Conservation (phyloP, 768 basidiomycete genomes). For the Leccinum disarticulatum region DNA sequence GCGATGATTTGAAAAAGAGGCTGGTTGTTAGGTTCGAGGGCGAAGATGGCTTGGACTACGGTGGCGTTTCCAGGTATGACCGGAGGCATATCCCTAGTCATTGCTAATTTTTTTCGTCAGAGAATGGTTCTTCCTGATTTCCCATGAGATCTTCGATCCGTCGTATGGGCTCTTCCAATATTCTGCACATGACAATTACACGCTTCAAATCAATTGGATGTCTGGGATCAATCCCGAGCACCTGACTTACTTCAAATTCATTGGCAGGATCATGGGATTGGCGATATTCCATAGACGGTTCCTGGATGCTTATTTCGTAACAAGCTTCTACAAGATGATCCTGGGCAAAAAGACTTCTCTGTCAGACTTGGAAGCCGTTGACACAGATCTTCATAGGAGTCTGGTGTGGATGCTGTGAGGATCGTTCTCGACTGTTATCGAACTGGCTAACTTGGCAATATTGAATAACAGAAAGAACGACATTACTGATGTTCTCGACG, state of each 20-base stretch:
- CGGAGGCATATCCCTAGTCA: neutral
- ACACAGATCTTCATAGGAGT: constrained; percentile 67
- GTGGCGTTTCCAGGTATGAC: constrained; percentile 67
- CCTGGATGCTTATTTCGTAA: constrained; percentile 77
- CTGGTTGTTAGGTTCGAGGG: constrained; percentile 76
- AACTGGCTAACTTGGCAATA: constrained; percentile 1
- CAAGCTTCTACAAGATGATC: constrained; percentile 81
- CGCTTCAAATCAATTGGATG: constrained; percentile 76
- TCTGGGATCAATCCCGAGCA: constrained; percentile 77
- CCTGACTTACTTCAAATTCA: constrained; percentile 80
- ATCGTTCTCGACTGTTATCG: neutral
- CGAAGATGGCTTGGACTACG: constrained; percentile 79
- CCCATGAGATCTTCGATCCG: constrained; percentile 81
- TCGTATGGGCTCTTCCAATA: constrained; percentile 83
- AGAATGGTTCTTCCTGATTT: constrained; percentile 86
- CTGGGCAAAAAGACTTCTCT: constrained; percentile 58
- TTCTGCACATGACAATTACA: constrained; percentile 77
- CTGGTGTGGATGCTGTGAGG: constrained; percentile 75
- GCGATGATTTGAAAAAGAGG: constrained; percentile 67
- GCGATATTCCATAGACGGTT: constrained; percentile 79
- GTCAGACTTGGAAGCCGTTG: constrained; percentile 67
- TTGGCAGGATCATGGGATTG: constrained; percentile 70
- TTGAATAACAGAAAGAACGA: constrained; percentile 60
- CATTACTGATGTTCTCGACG: constrained; percentile 72
- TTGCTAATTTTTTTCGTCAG: constrained; percentile 35